Evolutionary conservation across 192 early-diverging fungal species (phyloP), one percentile per base, ranked within the genome.

Genomic region (Backusella parvicylindrica): DNA sequence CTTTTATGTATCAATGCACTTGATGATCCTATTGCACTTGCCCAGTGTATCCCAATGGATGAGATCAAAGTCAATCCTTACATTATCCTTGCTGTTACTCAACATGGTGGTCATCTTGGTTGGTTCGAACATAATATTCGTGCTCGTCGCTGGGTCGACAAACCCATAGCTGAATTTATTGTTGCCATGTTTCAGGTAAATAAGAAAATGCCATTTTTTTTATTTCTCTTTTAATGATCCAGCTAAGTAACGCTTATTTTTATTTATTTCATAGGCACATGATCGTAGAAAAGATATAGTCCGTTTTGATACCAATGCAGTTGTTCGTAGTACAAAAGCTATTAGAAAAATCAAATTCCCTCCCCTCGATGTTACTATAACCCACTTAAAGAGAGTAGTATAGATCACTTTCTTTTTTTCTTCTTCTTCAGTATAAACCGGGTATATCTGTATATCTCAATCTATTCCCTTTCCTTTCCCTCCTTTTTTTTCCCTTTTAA

Each of bases 21-120:
- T 77, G 95, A 97, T 84, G 97, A 99, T 80, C 97, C 97, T n/a
- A 91, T 99, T 77, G 90, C 91, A 16, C 82, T 83, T 2, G 65
- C 74, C 6, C 81, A 90, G 56, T 85, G 85, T 23, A 87, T 96
- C 6, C 97, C 97, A 9, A 83, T 78, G 32, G 86, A 92, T 67
- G 91, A 94, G 56, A 87, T 91, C 72, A 80, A 79, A 69, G 77
- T 81, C 9, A 99, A 99, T 77, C 95, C 95, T 35, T 83, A 92
- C 79, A 83, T 94, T 33, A 56, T 97, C 0, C 80, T 99, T 18
- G 96, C 91, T 4, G 86, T 90, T 6, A 99, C 97, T 3, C 71
- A 78, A 15, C 83, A 86, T 36, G 97, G 97, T 65, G 77, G 97
- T 21, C 97, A 99, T 77, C 85, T 99, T 72, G 97, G 95, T 2